phyloP scores from a whole-genome alignment of 169 alveolate genomes.

The Plasmodium berghei region DNA sequence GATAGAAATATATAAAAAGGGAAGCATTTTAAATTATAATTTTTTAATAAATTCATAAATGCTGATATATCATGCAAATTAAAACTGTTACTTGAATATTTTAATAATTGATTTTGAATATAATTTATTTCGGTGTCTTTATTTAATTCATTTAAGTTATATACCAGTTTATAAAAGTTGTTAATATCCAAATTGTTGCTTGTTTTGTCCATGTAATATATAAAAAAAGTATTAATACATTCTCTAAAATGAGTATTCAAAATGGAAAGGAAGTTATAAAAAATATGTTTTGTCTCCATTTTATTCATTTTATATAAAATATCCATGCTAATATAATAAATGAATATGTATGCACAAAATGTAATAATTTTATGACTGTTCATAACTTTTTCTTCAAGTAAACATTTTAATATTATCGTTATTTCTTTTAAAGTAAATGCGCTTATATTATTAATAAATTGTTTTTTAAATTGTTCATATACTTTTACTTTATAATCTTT shows the following conservation, averaged over 20 bases:
- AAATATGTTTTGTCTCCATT: not conserved
- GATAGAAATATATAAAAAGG: slow-evolving; percentile 41
- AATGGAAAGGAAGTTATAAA: slow-evolving; percentile 6
- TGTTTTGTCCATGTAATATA: slow-evolving; percentile 5
- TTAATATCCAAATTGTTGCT: slow-evolving; percentile 23
- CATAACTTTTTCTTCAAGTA: slow-evolving; percentile 26
- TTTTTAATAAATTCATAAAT: slow-evolving; percentile 32
- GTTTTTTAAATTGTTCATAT: slow-evolving; percentile 20
- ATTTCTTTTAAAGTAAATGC: slow-evolving; percentile 42
- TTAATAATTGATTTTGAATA: slow-evolving; percentile 10
- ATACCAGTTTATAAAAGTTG: slow-evolving; percentile 17
- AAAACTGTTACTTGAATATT: slow-evolving; percentile 18
- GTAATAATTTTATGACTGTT: slow-evolving; percentile 33
- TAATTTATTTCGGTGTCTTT: not conserved
- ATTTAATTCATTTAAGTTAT: not conserved
- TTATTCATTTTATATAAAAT: slow-evolving; percentile 17
- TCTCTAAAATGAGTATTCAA: slow-evolving; percentile 36
- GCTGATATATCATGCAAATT: slow-evolving; percentile 58
- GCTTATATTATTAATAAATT: slow-evolving; percentile 33
- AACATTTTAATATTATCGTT: slow-evolving; percentile 69
- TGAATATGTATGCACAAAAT: slow-evolving; percentile 41
- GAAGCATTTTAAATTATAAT: slow-evolving; percentile 24
- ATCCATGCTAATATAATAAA: slow-evolving; percentile 37
- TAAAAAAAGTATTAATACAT: slow-evolving; percentile 19
- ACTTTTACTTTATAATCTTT: slow-evolving; percentile 36